Evolutionary conservation across 2,329 filamentous ascomycete species (phyloP).

Genomic region (Bipolaris bicolor): DNA sequence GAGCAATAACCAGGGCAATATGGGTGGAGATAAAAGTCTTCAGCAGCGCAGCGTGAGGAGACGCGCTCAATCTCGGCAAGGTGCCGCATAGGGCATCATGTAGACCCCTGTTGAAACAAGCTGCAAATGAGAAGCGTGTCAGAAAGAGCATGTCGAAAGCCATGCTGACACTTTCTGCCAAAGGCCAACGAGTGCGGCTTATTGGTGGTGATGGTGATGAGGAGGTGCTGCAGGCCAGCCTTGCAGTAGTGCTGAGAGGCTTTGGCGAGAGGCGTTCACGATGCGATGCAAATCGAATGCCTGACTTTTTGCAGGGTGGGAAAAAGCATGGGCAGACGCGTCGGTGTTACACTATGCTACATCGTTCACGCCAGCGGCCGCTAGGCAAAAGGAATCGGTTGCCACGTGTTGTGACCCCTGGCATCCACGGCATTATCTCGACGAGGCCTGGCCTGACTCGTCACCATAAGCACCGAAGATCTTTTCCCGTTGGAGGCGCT

Average conservation of each 20-base stretch:
- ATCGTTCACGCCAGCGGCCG: slow-evolving; percentile 43
- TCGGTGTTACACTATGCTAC: slow-evolving; percentile 18
- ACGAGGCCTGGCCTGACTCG: slow-evolving; percentile 39
- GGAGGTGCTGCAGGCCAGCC: slow-evolving; percentile 17
- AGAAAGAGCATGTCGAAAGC: slow-evolving; percentile 29
- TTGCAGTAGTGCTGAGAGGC: slow-evolving; percentile 23
- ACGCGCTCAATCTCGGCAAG: slow-evolving; percentile 29
- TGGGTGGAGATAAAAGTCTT: slow-evolving; percentile 27
- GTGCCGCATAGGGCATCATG: slow-evolving; percentile 25
- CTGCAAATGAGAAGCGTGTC: slow-evolving; percentile 29
- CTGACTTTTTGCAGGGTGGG: neutral
- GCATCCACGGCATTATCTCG: slow-evolving; percentile 31
- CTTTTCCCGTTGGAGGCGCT: slow-evolving; percentile 18
- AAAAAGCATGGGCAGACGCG: slow-evolving; percentile 12
- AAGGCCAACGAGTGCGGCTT: no score
- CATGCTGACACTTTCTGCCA: slow-evolving; percentile 12
- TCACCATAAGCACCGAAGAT: slow-evolving; percentile 32
- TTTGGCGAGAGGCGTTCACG: slow-evolving; percentile 3
- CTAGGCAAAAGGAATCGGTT: slow-evolving; percentile 37
- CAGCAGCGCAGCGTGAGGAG: slow-evolving; percentile 14
- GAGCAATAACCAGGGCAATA: slow-evolving; percentile 32
- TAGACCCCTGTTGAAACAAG: slow-evolving; percentile 31
- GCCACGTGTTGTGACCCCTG: slow-evolving; percentile 40
- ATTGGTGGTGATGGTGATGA: no score
- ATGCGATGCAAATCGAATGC: slow-evolving; percentile 2